Evolutionary conservation across 257 asterid genomes (phyloP).

Genomic region (Gynochthodes officinalis): DNA sequence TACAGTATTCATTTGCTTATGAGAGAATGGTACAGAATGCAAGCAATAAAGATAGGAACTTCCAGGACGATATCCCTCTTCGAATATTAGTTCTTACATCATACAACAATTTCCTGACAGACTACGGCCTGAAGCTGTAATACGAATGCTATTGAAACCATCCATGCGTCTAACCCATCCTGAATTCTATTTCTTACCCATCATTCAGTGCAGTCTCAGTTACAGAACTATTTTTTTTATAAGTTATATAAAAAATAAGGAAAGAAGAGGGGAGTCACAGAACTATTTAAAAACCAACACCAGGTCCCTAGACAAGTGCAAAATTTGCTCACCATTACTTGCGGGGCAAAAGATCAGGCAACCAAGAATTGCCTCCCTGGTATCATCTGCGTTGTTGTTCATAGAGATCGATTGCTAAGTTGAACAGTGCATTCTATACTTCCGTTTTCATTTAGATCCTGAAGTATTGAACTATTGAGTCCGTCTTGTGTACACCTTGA

Average conservation of each 20-base stretch:
- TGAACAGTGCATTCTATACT: constrained; percentile 49
- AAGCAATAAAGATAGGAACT: too few species aligned
- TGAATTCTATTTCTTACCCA: not conserved
- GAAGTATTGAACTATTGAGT: constrained; percentile 30
- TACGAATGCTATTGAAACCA: not conserved
- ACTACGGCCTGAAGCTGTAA: not conserved
- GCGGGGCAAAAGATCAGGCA: not conserved
- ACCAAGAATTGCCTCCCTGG: constrained; percentile 2
- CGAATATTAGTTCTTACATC: not conserved
- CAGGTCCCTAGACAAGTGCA: not conserved
- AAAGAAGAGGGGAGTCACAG: too few species aligned
- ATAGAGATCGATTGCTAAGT: constrained; percentile 26
- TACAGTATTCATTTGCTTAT: too few species aligned
- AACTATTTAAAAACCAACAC: not conserved
- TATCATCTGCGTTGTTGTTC: not conserved
- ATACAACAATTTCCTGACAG: constrained; percentile 4
- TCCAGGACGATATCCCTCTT: not conserved
- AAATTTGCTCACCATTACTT: not conserved
- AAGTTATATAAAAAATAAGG: too few species aligned
- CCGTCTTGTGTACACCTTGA: constrained; percentile 25
- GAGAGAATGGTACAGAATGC: too few species aligned
- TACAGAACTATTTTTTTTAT: not conserved
- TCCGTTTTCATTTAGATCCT: constrained; percentile 37
- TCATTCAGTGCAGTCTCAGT: not conserved
- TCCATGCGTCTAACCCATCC: not conserved